These are phyloP conservation scores for Cafeteria roenbergensis DNA, from an alignment of 108 stramenopile genomes.

Conservation along the genomic window DNA sequence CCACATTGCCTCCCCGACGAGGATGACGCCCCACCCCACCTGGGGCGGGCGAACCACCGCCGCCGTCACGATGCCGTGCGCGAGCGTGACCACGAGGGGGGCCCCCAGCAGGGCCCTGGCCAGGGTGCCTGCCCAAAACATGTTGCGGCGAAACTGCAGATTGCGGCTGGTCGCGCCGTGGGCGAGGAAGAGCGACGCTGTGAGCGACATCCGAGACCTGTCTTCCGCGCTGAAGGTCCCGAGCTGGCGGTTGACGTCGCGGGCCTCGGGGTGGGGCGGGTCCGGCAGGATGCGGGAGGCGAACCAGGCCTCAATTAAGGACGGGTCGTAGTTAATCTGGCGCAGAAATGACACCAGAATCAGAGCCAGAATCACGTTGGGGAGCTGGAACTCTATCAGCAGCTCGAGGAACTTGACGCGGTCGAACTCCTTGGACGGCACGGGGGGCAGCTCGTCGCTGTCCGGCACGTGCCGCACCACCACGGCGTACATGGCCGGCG, in stretches of 20 bases:
- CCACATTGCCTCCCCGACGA: background rate
- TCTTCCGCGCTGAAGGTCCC: background rate
- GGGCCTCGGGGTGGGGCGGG: background rate
- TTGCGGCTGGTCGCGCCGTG: background rate
- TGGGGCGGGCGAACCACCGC: background rate
- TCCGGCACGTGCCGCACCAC: background rate
- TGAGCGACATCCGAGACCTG: background rate
- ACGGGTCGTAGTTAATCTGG: background rate
- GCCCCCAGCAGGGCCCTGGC: background rate
- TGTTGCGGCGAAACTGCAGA: background rate
- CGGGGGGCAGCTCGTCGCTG: background rate
- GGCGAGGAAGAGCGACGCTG: background rate
- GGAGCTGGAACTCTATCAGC: background rate
- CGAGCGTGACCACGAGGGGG: background rate
- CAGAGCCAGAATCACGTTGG: background rate
- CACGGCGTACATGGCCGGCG: background rate
- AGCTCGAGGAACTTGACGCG: background rate
- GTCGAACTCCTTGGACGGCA: background rate
- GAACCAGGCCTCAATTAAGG: background rate
- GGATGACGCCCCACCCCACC: background rate
- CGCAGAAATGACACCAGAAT: background rate
- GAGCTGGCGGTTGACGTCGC: background rate
- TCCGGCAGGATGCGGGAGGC: background rate
- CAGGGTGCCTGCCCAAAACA: background rate
- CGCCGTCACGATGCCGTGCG: background rate